Evolutionary conservation across 2,329 filamentous ascomycete species (phyloP), one percentile per base, ranked within the genome.

Genomic region (Fusarium phyllophilum): DNA sequence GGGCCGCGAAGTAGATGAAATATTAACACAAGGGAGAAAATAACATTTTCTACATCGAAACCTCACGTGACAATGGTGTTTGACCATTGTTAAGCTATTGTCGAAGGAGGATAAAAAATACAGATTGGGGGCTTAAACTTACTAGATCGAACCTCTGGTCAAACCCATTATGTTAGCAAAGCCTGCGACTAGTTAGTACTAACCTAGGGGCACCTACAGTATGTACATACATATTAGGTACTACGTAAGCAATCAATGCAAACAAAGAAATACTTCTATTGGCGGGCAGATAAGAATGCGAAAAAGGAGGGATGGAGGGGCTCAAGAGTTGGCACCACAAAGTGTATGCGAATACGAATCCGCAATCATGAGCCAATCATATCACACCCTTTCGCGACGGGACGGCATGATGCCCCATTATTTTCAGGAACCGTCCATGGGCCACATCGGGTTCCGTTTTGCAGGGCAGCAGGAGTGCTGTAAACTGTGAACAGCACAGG

Each of bases 271-370:
- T 36, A 46, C 60, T 46, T 57, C 38, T 24, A 68, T 65, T 66
- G 64, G 70, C 14, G 26, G 61, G 49, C 33, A 42, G 72, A 74
- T 74, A 74, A 74, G 72, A 74, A 75, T 73, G 72, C 72, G 72
- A 74, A 74, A 73, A 73, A 59, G 72, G 69, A 69, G 71, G 66
- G 65, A 44, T 24, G 44, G 57, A 45, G 62, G 67, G 46, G 63
- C 56, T 44, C 55, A 42, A 69, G 72, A 74, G 75, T 72, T 75
- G 66, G 56, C 49, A 74, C 54, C 44, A 64, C 36, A 24, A 68
- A 54, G 39, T 49, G 51, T 71, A 74, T 75, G 66, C 74, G 74
- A 75, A 75, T 75, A 75, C 74, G 74, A 75, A 75, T 74, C 52
- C 74, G 70, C 15, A 18, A 1, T 11, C 26, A 7, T 20, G 8